Conservation (phyloP, 2,329 filamentous ascomycete genomes). For the Cercospora berteroae region DNA sequence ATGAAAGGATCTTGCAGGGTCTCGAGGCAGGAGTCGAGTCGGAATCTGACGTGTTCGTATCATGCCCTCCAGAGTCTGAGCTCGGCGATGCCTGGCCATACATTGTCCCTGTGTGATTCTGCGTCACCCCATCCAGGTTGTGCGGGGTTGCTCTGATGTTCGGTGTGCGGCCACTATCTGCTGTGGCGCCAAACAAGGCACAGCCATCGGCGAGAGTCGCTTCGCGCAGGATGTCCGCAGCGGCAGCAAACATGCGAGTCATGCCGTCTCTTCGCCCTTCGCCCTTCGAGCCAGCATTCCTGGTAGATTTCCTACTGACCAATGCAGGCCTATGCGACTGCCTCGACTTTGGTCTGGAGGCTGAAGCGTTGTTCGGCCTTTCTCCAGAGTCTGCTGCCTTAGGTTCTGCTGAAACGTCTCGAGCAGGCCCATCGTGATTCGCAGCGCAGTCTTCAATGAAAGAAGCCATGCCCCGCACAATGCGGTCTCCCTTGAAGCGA, state of each 20-base stretch:
- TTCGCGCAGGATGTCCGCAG: constrained; percentile 33
- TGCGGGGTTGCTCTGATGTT: constrained; percentile 17
- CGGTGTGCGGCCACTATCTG: constrained; percentile 18
- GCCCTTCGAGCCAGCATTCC: background rate
- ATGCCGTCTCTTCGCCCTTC: constrained; percentile 19
- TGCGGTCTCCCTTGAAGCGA: constrained; percentile 54
- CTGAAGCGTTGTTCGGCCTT: background rate
- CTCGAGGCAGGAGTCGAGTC: constrained; percentile 24
- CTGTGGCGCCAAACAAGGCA: constrained; percentile 32
- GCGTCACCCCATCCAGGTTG: constrained; percentile 7
- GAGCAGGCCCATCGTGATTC: constrained; percentile 6
- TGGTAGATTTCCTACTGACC: constrained; percentile 19
- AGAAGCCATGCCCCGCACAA: constrained; percentile 53
- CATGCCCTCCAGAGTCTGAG: constrained; percentile 23
- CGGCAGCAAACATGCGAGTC: constrained; percentile 28
- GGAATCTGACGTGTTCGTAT: constrained; percentile 27
- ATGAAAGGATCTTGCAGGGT: constrained; percentile 29
- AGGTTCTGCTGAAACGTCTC: background rate
- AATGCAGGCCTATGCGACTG: constrained; percentile 11
- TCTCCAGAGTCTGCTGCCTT: background rate
- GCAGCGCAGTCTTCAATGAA: constrained; percentile 38
- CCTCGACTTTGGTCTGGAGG: background rate
- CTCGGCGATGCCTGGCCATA: constrained; percentile 18
- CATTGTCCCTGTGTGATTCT: constrained; percentile 5
- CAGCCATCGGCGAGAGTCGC: constrained; percentile 34